These are phyloP conservation scores for Kockovaella imperatae DNA, from an alignment of 768 basidiomycete species.

Conservation along the genomic window DNA sequence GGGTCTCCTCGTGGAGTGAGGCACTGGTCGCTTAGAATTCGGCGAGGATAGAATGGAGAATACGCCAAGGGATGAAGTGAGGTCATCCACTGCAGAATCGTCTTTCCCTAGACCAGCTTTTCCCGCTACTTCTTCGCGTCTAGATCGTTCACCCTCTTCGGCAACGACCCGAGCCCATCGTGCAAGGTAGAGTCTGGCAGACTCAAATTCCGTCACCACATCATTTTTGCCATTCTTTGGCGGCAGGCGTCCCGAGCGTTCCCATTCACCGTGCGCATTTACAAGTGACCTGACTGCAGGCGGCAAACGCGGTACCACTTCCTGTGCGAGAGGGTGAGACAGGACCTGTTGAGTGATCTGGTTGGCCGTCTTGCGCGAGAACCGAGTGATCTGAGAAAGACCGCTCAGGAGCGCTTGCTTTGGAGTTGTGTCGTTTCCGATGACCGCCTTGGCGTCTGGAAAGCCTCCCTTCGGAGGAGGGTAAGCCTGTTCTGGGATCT, in stretches of 20 bases:
- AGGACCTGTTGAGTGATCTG: no score
- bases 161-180: constrained; percentile 90
- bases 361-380: constrained; percentile 86
- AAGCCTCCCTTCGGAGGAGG: constrained; percentile 30
- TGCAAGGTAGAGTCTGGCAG: constrained; percentile 89
- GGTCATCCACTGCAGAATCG: constrained; percentile 32
- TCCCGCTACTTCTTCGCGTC: constrained; percentile 59
- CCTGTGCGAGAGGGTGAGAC: constrained; percentile 90
- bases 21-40: constrained; percentile 32
- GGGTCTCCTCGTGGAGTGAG: constrained; percentile 64
- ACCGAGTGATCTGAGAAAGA: constrained; percentile 87
- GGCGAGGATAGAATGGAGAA: constrained; percentile 31
- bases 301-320: constrained; percentile 90
- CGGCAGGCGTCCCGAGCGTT: constrained; percentile 71
- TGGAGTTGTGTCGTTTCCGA: constrained; percentile 16
- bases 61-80: constrained; percentile 29
- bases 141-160: constrained; percentile 89
- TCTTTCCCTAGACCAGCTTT: constrained; percentile 16
- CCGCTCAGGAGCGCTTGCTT: constrained; percentile 66
- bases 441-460: constrained; percentile 16
- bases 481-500: not conserved
- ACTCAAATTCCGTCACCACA: constrained; percentile 85
- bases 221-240: constrained; percentile 18
- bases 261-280: constrained; percentile 72
- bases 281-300: constrained; percentile 87